Base-by-base conservation (phyloP, 768 basidiomycete species). In the Lentinula lateritia region DNA sequence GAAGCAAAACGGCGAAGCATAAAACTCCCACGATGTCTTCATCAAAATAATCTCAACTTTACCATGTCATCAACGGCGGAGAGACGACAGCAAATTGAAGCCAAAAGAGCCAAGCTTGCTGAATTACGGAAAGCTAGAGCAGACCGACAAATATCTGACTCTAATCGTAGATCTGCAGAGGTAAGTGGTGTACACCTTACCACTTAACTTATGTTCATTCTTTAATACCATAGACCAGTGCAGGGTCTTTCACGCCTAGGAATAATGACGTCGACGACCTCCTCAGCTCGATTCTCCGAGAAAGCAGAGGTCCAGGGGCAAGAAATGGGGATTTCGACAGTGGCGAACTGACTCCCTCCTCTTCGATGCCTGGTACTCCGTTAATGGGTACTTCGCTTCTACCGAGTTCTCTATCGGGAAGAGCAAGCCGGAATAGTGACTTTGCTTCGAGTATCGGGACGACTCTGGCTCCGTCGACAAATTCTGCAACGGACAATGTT, bases 1-100 rank as follows among this genome's bases (percentile, higher is more conserved):
- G 53, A 41, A 20, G 35, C 53, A 35, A 54, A 38, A 16, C 53
- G 53, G 35, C 53, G 53, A 38, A 38, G 35, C 46, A 48, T 20
- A 35, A 20, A 20, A 38, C 38, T 35, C 53, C 18, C 53, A 54
- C 53, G 53, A 18, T n/a, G 39, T 38, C 16, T 39, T 54, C 53
- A 54, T 20, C 35, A 53, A 32, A 28, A 16, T 28, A 32, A 53
- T 28, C 28, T 28, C 34, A 53, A 53, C 53, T 39, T 41, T 34
- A 59, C 50, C 50, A 60, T 62, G 53, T 58, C 65, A 45, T 38
- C 56, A 57, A 84, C 81, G 80, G 86, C 88, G 58, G 84, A 88
- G 67, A 82, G 93, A 53, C 77, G 92, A 69, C 87, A 87, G 69
- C 95, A 97, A 75, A 90, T 98, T 62, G 93, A 94, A 73, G 91